Conservation (phyloP, 495 filamentous ascomycete genomes). For the Penicillium daleae region DNA sequence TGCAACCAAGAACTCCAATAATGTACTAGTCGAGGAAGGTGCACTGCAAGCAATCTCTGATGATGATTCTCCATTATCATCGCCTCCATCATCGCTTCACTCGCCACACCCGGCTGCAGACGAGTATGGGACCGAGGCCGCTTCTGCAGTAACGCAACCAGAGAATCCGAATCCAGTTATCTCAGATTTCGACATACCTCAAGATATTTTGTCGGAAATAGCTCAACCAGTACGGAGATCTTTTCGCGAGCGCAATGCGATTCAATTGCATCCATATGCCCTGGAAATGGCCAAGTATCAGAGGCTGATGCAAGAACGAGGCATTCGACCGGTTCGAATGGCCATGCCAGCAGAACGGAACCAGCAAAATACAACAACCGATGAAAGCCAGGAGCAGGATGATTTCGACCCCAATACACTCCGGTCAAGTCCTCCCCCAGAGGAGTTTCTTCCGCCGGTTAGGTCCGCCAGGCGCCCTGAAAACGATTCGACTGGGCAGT, state of each 20-base stretch:
- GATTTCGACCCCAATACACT: conserved; percentile 30
- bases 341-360: conserved; percentile 31
- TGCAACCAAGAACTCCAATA: conserved; percentile 2
- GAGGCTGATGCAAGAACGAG: conserved; percentile 60
- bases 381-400: conserved; percentile 56
- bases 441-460: conserved; percentile 26
- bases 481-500: conserved; percentile 3
- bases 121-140: conserved; percentile 6
- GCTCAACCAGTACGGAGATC: conserved; percentile 43
- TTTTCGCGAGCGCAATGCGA: conserved; percentile 71
- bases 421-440: conserved; percentile 40
- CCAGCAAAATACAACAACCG: conserved; percentile 42
- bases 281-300: conserved; percentile 70
- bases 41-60: conserved; percentile 11
- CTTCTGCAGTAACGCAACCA: neutral
- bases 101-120: conserved; percentile 19
- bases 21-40: neutral
- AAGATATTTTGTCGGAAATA: conserved; percentile 38
- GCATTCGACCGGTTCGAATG: conserved; percentile 64
- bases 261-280: conserved; percentile 74
- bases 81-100: conserved; percentile 38
- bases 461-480: conserved; percentile 19
- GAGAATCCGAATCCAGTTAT: conserved; percentile 14
- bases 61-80: conserved; percentile 49
- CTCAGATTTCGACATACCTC: conserved; percentile 33